A percentile compares a stretch with the other conserved stretches of the same genome.
Evolutionary conservation across 225 moss, liverwort and hornwort species (phyloP).

Genomic region (Polytrichum commune): DNA sequence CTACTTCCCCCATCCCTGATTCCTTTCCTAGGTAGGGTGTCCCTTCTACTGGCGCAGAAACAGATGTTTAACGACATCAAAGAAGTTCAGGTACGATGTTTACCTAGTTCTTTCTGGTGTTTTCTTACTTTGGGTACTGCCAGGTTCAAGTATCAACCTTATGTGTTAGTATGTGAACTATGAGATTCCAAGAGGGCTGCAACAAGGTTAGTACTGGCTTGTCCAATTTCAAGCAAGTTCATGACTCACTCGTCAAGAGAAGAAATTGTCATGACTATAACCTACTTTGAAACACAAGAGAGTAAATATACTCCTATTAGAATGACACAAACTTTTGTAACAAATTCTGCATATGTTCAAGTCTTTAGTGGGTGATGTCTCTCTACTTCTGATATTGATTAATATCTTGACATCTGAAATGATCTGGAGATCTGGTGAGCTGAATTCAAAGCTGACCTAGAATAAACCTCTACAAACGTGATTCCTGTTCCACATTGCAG

Average conservation of each 20-base stretch:
- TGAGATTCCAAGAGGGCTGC: background rate
- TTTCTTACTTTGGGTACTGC: constrained; percentile 15
- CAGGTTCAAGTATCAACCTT: constrained; percentile 12
- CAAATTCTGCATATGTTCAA: background rate
- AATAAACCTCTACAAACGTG: no score
- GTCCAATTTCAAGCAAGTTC: no score
- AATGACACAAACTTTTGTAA: background rate
- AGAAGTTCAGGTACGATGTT: background rate
- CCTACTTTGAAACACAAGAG: background rate
- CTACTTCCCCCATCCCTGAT: no score
- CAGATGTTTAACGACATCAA: background rate
- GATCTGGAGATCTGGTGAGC: no score
- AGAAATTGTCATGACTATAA: background rate
- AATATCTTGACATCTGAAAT: no score
- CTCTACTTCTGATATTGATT: no score
- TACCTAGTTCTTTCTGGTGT: constrained; percentile 29
- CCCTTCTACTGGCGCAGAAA: background rate
- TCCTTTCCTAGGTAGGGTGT: background rate
- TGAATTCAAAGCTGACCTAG: no score
- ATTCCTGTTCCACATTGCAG: no score
- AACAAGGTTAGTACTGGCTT: no score
- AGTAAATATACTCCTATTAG: background rate
- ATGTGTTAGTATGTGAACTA: constrained; percentile 13
- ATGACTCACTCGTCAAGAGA: background rate
- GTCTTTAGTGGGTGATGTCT: background rate